Evolutionary conservation across 371 early-diverging fungal species (phyloP).

Genomic region (Syncephalastrum racemosum): DNA sequence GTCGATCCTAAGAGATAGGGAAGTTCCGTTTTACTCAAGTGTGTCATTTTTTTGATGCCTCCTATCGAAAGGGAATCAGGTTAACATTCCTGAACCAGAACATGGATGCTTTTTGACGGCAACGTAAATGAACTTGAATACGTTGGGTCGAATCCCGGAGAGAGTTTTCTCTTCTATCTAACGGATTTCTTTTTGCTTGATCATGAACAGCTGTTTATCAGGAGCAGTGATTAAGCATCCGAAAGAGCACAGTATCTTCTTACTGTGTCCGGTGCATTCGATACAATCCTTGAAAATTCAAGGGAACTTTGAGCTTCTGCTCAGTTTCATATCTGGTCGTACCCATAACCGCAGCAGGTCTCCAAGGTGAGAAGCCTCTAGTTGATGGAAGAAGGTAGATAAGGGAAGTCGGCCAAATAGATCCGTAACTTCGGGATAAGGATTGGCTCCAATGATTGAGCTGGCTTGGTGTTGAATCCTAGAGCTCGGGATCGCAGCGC

Average conservation of each 20-base stretch:
- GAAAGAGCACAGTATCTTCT: conserved; percentile 33
- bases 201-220: too few relatives aligned
- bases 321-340: conserved; percentile 56
- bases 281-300: conserved; percentile 60
- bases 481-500: too few relatives aligned
- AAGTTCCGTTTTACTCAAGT: conserved; percentile 41
- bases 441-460: too few relatives aligned
- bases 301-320: conserved; percentile 36
- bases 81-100: conserved; percentile 63
- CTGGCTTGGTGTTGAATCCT: too few relatives aligned
- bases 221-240: too few relatives aligned
- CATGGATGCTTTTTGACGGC: conserved; percentile 46
- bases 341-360: conserved; percentile 66
- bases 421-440: too few relatives aligned
- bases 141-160: too few relatives aligned
- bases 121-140: conserved; percentile 23
- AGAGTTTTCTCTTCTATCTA: too few relatives aligned
- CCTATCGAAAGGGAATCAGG: conserved; percentile 66
- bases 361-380: conserved; percentile 49
- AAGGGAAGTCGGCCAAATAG: conserved; percentile 10
- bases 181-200: too few relatives aligned
- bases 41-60: conserved; percentile 25
- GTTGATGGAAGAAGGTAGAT: too few relatives aligned
- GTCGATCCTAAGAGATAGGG: conserved; percentile 67
- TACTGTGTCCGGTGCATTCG: conserved; percentile 51